Conservation (phyloP, 2,329 filamentous ascomycete species). For the Incumbomyces lentus region DNA sequence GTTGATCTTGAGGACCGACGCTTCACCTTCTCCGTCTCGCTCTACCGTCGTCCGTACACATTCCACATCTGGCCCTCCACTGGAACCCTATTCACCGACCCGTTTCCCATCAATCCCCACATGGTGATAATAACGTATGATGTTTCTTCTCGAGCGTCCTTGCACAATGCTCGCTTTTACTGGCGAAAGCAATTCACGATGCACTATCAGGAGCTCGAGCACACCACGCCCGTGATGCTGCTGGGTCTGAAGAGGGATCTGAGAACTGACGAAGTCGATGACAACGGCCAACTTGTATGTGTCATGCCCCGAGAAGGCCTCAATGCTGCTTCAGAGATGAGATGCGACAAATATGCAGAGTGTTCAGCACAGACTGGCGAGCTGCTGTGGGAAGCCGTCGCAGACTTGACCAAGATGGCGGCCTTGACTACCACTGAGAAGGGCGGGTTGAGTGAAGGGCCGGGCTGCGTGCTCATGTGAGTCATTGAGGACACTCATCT, state of each 20-base stretch:
- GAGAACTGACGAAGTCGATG: conserved; percentile 23
- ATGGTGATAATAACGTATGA: conserved; percentile 51
- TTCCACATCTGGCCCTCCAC: conserved; percentile 47
- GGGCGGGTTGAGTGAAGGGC: conserved; percentile 39
- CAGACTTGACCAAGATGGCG: conserved; percentile 49
- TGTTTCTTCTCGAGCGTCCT: conserved; percentile 42
- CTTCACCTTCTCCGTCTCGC: conserved; percentile 47
- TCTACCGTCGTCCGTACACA: conserved; percentile 41
- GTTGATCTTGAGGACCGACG: conserved; percentile 32
- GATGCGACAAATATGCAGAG: conserved; percentile 53
- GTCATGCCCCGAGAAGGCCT: conserved; percentile 37
- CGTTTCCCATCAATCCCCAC: conserved; percentile 41
- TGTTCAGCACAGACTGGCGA: conserved; percentile 53
- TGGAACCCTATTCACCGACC: conserved; percentile 48
- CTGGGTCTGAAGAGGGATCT: conserved; percentile 50
- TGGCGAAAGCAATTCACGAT: conserved; percentile 34
- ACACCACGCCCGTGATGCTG: conserved; percentile 46
- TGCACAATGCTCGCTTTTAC: conserved; percentile 38
- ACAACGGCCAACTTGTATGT: conserved; percentile 23
- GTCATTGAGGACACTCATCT: too few species aligned
- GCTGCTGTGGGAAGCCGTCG: conserved; percentile 48
- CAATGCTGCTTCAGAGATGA: conserved; percentile 49
- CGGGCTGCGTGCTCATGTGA: conserved; percentile 33
- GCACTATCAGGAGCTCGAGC: conserved; percentile 38
- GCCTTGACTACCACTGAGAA: conserved; percentile 47